Evolutionary conservation across 805 yeast species (phyloP), one percentile per base, ranked within the genome.

Genomic region (Lipomyces mesembrius): DNA sequence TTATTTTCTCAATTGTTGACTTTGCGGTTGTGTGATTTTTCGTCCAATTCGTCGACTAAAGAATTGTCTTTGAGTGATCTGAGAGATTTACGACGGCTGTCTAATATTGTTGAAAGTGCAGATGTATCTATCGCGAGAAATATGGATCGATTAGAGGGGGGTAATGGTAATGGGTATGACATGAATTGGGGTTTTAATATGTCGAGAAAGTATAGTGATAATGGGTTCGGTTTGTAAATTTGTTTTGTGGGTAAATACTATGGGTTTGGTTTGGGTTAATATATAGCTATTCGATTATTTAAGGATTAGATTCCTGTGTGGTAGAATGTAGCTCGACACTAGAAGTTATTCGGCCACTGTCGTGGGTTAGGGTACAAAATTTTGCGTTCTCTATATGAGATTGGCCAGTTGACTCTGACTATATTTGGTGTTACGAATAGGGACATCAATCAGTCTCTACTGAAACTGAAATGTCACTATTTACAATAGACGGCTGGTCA

Each of bases 401-500:
- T 5, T 29, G 32, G 6, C 7, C 0, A 29, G 32, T 29, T 29
- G 32, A 29, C 32, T 29, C 32, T 29, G 32, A 27, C 29, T 29
- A 29, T 29, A 29, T 12, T 43, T 17, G 20, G 22, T 7, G 20
- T 8, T n/a, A n/a, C 49, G 20, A 3, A 8, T 43, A n/a, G 49
- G 5, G 7, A 6, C 20, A 17, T 43, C 49, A 43, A 6, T 11
- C 9, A n/a, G 22, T 9, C 43, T 35, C n/a, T 29, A 29, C 32
- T 4, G 32, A 29, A 32, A 56, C 17, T 11, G 39, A 6, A 35
- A 67, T 67, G 71, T 62, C 68, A 14, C 46, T 67, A 11, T 67
- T 67, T 59, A 65, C 61, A 7, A 60, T 65, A 22, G 71, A 67
- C 17, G 71, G 71, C 12, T 67, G 71, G 71, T 61, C 63, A 3